These are phyloP conservation scores for Eucalyptus victrix DNA, from an alignment of 345 rosid genomes.

Conservation along the genomic window DNA sequence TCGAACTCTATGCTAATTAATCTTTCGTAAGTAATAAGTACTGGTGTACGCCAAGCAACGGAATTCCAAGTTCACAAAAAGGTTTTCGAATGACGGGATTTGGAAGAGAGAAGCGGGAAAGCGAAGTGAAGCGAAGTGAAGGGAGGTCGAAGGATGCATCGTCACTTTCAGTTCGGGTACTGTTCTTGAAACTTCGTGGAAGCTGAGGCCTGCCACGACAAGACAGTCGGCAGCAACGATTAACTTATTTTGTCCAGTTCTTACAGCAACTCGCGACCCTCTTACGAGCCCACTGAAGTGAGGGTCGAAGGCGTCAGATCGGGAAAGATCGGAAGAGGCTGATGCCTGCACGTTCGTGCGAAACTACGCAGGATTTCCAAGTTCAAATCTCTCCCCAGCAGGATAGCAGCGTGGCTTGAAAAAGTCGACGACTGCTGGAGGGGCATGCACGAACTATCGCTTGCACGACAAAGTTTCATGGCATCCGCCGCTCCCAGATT, in stretches of 20 bases:
- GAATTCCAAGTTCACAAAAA: background rate
- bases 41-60: too few species aligned
- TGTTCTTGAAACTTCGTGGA: background rate
- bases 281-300: rapidly evolving
- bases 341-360: background rate
- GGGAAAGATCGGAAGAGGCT: background rate
- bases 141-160: background rate
- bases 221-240: background rate
- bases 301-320: background rate
- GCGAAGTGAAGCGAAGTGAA: background rate
- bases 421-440: background rate
- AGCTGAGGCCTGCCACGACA: background rate
- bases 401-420: background rate
- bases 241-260: background rate
- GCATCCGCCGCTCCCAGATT: background rate
- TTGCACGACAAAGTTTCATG: background rate
- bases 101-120: background rate
- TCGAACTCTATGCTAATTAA: background rate
- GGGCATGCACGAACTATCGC: background rate
- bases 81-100: background rate
- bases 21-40: background rate
- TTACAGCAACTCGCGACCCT: background rate
- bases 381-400: background rate
- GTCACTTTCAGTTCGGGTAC: background rate
- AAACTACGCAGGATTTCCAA: background rate